Evolutionary conservation across 2,329 filamentous ascomycete genomes (phyloP).

Genomic region (Conoideocrella luteorostrata): DNA sequence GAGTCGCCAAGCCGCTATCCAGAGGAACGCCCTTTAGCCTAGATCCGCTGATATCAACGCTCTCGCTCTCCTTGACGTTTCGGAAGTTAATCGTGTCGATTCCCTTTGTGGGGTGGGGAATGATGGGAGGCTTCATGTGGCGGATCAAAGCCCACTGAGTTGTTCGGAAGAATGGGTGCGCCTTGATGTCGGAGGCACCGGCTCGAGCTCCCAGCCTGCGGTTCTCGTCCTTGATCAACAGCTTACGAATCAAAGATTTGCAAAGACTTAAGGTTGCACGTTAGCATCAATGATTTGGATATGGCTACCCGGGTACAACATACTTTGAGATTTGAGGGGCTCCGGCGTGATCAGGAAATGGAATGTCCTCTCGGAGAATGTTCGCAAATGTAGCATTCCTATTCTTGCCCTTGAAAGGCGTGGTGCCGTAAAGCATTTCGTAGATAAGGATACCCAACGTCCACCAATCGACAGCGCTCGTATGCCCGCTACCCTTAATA

Average conservation of each 20-base stretch:
- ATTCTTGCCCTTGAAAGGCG: conserved; percentile 99
- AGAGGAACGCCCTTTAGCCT: conserved; percentile 73
- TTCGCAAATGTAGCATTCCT: conserved; percentile 97
- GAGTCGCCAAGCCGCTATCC: conserved; percentile 79
- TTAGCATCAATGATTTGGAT: not conserved
- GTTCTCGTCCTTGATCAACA: conserved; percentile 96
- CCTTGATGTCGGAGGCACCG: conserved; percentile 94
- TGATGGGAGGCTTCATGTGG: conserved; percentile 96
- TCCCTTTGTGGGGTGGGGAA: conserved; percentile 82
- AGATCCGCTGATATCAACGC: conserved; percentile 72
- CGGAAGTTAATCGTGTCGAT: conserved; percentile 96
- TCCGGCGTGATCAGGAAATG: conserved; percentile 84
- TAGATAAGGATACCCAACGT: conserved; percentile 95
- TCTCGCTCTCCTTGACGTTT: conserved; percentile 95
- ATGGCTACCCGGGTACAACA: no score
- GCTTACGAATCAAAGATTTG: conserved; percentile 92
- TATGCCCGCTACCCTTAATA: conserved; percentile 97
- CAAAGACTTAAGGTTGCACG: conserved; percentile 59
- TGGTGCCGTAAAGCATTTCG: conserved; percentile 98
- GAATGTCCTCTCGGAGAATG: conserved; percentile 90
- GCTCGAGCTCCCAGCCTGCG: conserved; percentile 87
- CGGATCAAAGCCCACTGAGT: conserved; percentile 96
- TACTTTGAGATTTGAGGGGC: conserved; percentile 87
- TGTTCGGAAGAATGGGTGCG: conserved; percentile 88
- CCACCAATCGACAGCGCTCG: conserved; percentile 99